Conservation (phyloP, 1,284 basidiomycete genomes). For the Thecaphora thlaspeos region DNA sequence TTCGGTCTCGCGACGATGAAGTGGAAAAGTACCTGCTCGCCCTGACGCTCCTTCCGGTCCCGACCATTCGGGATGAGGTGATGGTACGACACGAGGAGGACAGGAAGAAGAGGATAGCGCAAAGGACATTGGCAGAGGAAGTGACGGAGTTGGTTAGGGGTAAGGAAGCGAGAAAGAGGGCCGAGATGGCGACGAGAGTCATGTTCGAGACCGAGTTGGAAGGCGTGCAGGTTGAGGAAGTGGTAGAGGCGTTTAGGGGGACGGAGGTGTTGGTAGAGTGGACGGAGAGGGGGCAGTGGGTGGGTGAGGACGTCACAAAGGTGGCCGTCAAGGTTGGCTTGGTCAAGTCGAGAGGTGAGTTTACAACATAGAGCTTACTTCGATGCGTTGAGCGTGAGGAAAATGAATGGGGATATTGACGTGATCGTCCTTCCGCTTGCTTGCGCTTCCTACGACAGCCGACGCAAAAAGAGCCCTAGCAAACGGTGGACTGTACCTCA, state of each 20-base stretch:
- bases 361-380: no score
- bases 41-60: conserved; percentile 74
- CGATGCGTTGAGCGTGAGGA: no score
- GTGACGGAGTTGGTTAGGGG: conserved; percentile 69
- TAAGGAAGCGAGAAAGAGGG: conserved; percentile 4
- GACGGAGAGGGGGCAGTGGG: background rate
- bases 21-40: conserved; percentile 77
- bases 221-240: background rate
- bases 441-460: no score
- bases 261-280: background rate
- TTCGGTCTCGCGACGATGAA: conserved; percentile 77
- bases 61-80: conserved; percentile 64
- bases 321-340: conserved; percentile 2
- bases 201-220: background rate
- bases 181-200: background rate
- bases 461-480: background rate
- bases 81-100: conserved; percentile 65
- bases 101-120: conserved; percentile 70
- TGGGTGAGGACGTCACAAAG: background rate
- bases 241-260: background rate
- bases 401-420: no score
- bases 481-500: background rate
- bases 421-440: no score
- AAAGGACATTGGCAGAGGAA: conserved; percentile 78
- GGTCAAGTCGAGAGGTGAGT: conserved; percentile 10